Evolutionary conservation across 2,329 filamentous ascomycete genomes (phyloP).

Genomic region (Raffaelea albimanens): DNA sequence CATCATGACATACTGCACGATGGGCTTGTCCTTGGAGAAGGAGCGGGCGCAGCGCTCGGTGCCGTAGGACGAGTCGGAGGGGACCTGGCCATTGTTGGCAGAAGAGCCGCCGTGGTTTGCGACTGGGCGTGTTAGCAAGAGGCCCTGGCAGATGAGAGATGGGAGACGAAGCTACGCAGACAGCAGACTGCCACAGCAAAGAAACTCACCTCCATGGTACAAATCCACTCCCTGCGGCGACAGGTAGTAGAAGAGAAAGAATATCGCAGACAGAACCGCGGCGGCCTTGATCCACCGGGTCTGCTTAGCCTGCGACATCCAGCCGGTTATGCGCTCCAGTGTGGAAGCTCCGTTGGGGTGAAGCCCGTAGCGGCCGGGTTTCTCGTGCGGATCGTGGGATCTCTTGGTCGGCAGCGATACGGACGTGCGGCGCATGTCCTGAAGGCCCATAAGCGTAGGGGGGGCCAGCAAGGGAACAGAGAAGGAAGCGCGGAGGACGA

Average conservation of each 20-base stretch:
- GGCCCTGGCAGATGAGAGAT: not conserved
- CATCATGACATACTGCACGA: constrained; percentile 97
- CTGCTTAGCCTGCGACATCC: constrained; percentile 55
- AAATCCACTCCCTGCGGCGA: constrained; percentile 49
- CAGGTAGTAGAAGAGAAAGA: constrained; percentile 55
- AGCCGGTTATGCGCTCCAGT: constrained; percentile 44
- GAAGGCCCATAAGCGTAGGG: not conserved
- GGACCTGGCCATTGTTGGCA: constrained; percentile 36
- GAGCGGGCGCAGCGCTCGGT: constrained; percentile 74
- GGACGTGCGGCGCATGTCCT: constrained; percentile 54
- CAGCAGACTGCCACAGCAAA: not conserved
- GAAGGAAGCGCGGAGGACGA: not conserved
- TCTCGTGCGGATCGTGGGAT: constrained; percentile 55
- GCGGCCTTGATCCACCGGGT: constrained; percentile 57
- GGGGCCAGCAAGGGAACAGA: not conserved
- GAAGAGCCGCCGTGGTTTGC: not conserved
- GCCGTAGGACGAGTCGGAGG: constrained; percentile 52
- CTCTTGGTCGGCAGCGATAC: constrained; percentile 53
- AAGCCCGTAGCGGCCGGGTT: constrained; percentile 49
- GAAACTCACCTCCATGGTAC: constrained; percentile 33
- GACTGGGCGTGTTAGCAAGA: no score
- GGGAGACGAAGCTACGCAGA: no score
- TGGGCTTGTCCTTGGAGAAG: constrained; percentile 77
- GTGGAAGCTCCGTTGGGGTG: constrained; percentile 35
- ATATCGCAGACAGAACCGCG: constrained; percentile 49